Percentiles rank a stretch among this genome's conserved stretches.
Evolutionary conservation across 1,139 yeast species (phyloP).

Genomic region (Kodamaea alishanica): DNA sequence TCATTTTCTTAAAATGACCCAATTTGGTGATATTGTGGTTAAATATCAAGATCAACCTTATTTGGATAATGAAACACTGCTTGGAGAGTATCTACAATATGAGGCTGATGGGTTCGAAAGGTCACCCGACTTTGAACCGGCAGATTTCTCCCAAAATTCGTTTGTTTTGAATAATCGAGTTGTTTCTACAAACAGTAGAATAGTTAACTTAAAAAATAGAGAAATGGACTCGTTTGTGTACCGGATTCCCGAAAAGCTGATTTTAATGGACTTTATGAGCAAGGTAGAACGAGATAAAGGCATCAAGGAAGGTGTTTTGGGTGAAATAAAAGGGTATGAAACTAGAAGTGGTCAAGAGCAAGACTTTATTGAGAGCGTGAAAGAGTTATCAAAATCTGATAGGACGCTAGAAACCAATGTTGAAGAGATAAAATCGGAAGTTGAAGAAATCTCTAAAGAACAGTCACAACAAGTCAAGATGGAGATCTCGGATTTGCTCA

Average conservation of each 20-base stretch:
- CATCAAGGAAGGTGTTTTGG: constrained; percentile 26
- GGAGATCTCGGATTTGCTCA: constrained; percentile 28
- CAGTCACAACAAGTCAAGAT: constrained; percentile 9
- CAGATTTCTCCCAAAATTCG: no score
- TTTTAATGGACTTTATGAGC: constrained; percentile 71
- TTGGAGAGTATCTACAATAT: constrained; percentile 10
- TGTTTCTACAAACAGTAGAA: no score
- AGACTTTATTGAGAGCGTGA: no score
- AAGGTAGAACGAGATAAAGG: constrained; percentile 28
- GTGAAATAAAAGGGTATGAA: constrained; percentile 24
- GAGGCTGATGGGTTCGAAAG: constrained; percentile 25
- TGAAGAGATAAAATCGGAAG: constrained; percentile 24
- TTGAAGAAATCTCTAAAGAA: constrained; percentile 14
- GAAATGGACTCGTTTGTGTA: constrained; percentile 46
- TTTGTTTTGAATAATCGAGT: constrained; percentile 19
- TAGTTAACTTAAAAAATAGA: background rate
- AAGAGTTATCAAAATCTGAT: no score
- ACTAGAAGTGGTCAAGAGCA: constrained; percentile 4
- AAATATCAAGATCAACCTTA: constrained; percentile 32
- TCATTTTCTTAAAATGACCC: constrained; percentile 32
- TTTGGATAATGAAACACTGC: constrained; percentile 13
- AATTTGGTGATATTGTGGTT: constrained; percentile 56
- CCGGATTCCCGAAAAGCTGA: constrained; percentile 67
- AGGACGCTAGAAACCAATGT: constrained; percentile 15
- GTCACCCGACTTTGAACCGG: background rate